Conservation (phyloP, 768 basidiomycete genomes). For the Mycena crocata region DNA sequence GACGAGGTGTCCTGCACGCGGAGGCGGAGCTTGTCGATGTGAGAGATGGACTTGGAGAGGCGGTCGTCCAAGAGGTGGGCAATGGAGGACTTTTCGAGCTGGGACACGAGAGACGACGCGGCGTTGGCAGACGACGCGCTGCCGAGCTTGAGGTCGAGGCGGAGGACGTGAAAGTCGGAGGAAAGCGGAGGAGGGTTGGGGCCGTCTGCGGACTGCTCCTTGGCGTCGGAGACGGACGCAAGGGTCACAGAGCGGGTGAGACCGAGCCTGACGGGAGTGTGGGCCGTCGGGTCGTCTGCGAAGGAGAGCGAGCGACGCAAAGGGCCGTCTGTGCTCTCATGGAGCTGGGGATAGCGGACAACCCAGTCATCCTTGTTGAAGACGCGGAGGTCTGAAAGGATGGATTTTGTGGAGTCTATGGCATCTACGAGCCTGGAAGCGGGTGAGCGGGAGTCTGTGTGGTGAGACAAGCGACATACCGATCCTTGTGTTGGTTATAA, state of each 20-base stretch:
- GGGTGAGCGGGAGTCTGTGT: conserved; percentile 15
- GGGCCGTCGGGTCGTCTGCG: conserved; percentile 80
- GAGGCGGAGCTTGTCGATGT: conserved; percentile 85
- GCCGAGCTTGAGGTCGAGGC: conserved; percentile 93
- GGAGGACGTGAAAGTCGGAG: conserved; percentile 87
- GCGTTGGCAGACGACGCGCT: conserved; percentile 73
- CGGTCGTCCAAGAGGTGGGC: conserved; percentile 92
- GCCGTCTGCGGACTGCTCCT: conserved; percentile 45
- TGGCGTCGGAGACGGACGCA: conserved; percentile 60
- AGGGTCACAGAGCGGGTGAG: conserved; percentile 71
- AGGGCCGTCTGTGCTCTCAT: conserved; percentile 46
- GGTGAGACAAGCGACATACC: conserved; percentile 57
- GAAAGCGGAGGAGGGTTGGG: conserved; percentile 47
- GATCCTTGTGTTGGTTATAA: conserved; percentile 80
- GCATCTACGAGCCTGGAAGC: conserved; percentile 74
- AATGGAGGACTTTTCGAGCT: conserved; percentile 93
- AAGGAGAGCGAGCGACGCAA: conserved; percentile 83
- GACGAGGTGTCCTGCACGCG: conserved; percentile 94
- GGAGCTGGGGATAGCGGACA: conserved; percentile 86
- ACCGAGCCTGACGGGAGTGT: conserved; percentile 71
- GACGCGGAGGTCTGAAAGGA: conserved; percentile 75
- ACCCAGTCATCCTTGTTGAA: conserved; percentile 93
- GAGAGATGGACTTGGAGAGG: conserved; percentile 75
- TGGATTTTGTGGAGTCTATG: conserved; percentile 75
- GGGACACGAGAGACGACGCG: conserved; percentile 82